Base-by-base conservation (phyloP, 2,329 filamentous ascomycete species). In the Tolypocladium cylindrosporum region DNA sequence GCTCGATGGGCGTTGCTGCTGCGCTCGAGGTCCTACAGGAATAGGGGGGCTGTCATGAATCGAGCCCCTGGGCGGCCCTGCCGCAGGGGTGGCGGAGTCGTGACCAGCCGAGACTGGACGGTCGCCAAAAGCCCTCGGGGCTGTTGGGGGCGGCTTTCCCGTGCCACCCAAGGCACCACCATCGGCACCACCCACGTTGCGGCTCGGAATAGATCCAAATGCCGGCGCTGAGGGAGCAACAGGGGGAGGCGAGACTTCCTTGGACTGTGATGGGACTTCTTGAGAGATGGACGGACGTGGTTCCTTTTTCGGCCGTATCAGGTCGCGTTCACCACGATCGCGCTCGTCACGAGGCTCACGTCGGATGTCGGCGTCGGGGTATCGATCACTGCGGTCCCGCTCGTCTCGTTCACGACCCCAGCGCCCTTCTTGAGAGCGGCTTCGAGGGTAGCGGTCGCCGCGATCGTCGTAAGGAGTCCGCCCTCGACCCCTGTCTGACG, bases 351-450 rank as follows among this genome's bases (percentile, higher is more conserved):
- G 73, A 60, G 68, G 70, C 60, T 80, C 78, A 58, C 78, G 73
- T 50, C 72, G 72, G 14, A 61, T 43, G 50, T 77, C 75, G 27
- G 66, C 61, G 45, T 77, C 76, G 34, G 68, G 69, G 55, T 74
- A 76, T 59, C 76, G 66, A 57, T 78, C 77, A 48, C 70, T 69
- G 37, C 72, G 67, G 37, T 83, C 80, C 43, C 81, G 79, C 13
- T 83, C 80, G 60, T 84, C 80, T 55, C 80, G 75, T 8, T 84
- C 81, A 53, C 81, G 77, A 24, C 69, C 74, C 78, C 80, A 83
- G 40, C 81, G 81, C 58, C 84, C 82, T 66, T 86, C 84, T 65
- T 86, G 82, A 61, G 86, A 88, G 61, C 86, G 80, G 65, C 84
- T 86, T 65, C 87, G 77, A 21, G 80, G 81, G 57, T 88, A 88